Evolutionary conservation across 2,329 filamentous ascomycete genomes (phyloP), one percentile per base, ranked within the genome.

Genomic region (Claviceps sp.): DNA sequence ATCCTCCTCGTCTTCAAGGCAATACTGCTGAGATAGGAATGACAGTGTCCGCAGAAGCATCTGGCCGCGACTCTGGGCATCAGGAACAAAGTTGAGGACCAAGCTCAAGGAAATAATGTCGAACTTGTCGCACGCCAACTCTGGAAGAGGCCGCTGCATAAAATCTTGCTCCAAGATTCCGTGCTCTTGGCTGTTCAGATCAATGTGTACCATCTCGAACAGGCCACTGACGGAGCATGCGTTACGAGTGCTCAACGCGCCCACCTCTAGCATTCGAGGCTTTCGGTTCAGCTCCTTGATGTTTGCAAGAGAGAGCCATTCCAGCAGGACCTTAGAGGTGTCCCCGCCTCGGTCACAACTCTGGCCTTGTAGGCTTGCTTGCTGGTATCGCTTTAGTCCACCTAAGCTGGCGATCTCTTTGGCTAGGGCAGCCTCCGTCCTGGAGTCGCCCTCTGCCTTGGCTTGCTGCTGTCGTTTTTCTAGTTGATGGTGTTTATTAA

Each of bases 61-160:
- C 53, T 87, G 79, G 2, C 93, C 93, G 59, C 90, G 78, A 4
- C 75, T 78, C 36, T 70, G 69, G 3, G 89, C 77, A 58, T 90
- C 83, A 0, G 91, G 87, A 3, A 97, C 90, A 63, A 89, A 98
- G 67, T 98, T 98, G 56, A 98, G 74, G 5, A 98, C 93, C 50
- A 98, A 72, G 8, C 89, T 95, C 24, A 98, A 73, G 48, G 89
- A 95, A 61, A 98, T 84, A 49, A 97, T 79, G 64, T 98, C 88
- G 64, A 97, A 97, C 22, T 72, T 73, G 42, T 89, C 82, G 0
- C 70, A 66, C 5, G 77, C 71, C 22, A 75, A 65, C 5, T 63
- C 64, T 0, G 91, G 91, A 3, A 91, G 67, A 0, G 89, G 87
- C 26, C 89, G 77, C 58, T 88, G 71, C 90, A 98, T 95, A 62